These are phyloP conservation scores for Globisporangium perplexum DNA, from an alignment of 352 stramenopile species.

Conservation along the genomic window DNA sequence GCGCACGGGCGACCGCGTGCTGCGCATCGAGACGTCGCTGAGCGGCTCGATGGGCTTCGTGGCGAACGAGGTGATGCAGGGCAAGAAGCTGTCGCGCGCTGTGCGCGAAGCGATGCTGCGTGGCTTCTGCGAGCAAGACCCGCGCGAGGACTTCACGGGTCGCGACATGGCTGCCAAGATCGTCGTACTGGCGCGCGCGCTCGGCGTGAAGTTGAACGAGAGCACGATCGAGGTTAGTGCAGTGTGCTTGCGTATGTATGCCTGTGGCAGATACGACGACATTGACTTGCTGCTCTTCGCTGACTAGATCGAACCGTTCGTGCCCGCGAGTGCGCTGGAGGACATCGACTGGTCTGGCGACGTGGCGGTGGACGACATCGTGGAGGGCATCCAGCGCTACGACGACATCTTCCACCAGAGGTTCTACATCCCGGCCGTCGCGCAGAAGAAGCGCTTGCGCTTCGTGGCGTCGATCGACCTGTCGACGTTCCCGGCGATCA, in stretches of 20 bases:
- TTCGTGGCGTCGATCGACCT: slow-evolving; percentile 71
- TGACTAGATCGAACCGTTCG: slow-evolving; percentile 35
- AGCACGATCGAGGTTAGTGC: slow-evolving; percentile 29
- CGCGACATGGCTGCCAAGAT: slow-evolving; percentile 67
- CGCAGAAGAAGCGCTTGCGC: slow-evolving; percentile 44
- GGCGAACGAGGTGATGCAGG: slow-evolving; percentile 71
- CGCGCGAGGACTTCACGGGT: slow-evolving; percentile 61
- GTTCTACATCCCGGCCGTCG: slow-evolving; percentile 39
- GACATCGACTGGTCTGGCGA: slow-evolving; percentile 39
- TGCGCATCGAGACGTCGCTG: slow-evolving; percentile 49
- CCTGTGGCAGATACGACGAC: background rate
- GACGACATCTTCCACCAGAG: slow-evolving; percentile 50
- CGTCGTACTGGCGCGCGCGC: slow-evolving; percentile 53
- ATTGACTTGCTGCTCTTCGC: background rate
- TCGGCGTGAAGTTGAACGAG: slow-evolving; percentile 44
- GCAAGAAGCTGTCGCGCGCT: slow-evolving; percentile 48
- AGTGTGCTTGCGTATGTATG: background rate
- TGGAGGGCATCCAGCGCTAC: slow-evolving; percentile 40
- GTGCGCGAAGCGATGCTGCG: slow-evolving; percentile 39
- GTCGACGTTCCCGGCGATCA: slow-evolving; percentile 37
- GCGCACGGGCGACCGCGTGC: slow-evolving; percentile 60
- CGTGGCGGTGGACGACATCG: slow-evolving; percentile 41
- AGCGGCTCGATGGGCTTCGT: slow-evolving; percentile 74
- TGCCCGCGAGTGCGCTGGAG: slow-evolving; percentile 37
- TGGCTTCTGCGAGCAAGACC: slow-evolving; percentile 67